Evolutionary conservation across 2,329 filamentous ascomycete species (phyloP), one percentile per base, ranked within the genome.

Genomic region (Pseudogymnoascus sp.): DNA sequence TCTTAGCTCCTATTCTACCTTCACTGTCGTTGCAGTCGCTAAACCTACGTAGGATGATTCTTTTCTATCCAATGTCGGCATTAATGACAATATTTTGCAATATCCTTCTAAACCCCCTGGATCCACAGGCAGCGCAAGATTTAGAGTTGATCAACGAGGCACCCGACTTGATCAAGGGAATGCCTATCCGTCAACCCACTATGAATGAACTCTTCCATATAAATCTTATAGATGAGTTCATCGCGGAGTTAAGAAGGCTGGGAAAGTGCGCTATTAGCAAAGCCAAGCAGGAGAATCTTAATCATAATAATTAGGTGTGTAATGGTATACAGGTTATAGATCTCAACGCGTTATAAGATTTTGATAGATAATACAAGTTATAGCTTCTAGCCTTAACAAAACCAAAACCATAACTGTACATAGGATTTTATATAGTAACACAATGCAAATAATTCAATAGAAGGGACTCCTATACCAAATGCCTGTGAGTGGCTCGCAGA

Each of bases 1-100:
- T 69, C 65, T 73, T 62, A 72, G 66, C 61, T 74, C 71, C 62
- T 73, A 69, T 39, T 73, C 71, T 30, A 72, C 58, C 63, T 73
- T 71, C 70, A 72, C 71, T 38, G 45, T 63, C 66, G 69, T 67
- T 62, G 64, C 69, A 63, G 70, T 69, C 49, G 67, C 64, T 49
- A 22, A 35, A n/a, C 38, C 36, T 30, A 23, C 7, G 23, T 28
- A 84, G 82, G 81, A 71, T 78, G n/a, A 69, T 84, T 3, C 73
- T 83, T 2, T 84, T 83, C 66, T 85, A 85, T 62, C 82, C 82
- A 1, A 78, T 82, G 62, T 79, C 80, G 0, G 82, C 82, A 1
- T 72, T 83, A 12, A 73, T 84, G 61, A 77, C 76, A 1, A 73
- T 85, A 0, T 85, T 85, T 67, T 82, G 79, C 72, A 82, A 80